Evolutionary conservation across 2,329 filamentous ascomycete species (phyloP).

Genomic region (Kalaharituber pfeilii): DNA sequence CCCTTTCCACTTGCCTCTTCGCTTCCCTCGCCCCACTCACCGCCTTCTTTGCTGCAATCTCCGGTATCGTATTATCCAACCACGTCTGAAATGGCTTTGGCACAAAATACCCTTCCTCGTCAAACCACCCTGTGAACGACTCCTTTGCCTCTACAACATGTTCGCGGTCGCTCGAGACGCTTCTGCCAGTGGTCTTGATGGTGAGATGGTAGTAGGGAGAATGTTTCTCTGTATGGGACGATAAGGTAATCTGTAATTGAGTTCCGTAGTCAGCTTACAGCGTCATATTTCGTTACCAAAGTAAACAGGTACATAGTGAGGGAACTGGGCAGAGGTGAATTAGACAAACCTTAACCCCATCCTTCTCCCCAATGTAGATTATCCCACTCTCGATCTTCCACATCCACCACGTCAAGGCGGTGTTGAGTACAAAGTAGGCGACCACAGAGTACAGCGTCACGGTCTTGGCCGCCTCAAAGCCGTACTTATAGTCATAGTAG

Average conservation of each 20-base stretch:
- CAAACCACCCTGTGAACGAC: slow-evolving; percentile 62
- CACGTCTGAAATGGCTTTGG: slow-evolving; percentile 61
- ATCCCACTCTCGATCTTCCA: slow-evolving; percentile 63
- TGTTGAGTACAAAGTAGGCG: slow-evolving; percentile 64
- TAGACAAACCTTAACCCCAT: slow-evolving; percentile 45
- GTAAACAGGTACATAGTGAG: neutral
- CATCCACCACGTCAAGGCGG: slow-evolving; percentile 65
- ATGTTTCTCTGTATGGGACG: slow-evolving; percentile 58
- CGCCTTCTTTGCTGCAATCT: slow-evolving; percentile 7
- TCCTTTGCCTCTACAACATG: slow-evolving; percentile 38
- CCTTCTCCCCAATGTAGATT: slow-evolving; percentile 59
- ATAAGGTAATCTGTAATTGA: slow-evolving; percentile 48
- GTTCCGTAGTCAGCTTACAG: neutral
- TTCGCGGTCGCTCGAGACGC: slow-evolving; percentile 23
- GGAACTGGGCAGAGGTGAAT: neutral
- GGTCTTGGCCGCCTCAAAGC: slow-evolving; percentile 70
- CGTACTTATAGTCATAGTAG: slow-evolving; percentile 76
- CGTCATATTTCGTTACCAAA: too few species aligned
- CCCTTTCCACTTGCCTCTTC: neutral
- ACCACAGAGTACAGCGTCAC: slow-evolving; percentile 66
- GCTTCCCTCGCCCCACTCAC: neutral
- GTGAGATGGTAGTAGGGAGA: slow-evolving; percentile 63
- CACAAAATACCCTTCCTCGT: slow-evolving; percentile 53
- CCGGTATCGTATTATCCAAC: slow-evolving; percentile 48
- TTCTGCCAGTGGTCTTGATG: slow-evolving; percentile 35